Evolutionary conservation across 208 protist genomes (phyloP).

Genomic region (Trypanosoma lewisi): DNA sequence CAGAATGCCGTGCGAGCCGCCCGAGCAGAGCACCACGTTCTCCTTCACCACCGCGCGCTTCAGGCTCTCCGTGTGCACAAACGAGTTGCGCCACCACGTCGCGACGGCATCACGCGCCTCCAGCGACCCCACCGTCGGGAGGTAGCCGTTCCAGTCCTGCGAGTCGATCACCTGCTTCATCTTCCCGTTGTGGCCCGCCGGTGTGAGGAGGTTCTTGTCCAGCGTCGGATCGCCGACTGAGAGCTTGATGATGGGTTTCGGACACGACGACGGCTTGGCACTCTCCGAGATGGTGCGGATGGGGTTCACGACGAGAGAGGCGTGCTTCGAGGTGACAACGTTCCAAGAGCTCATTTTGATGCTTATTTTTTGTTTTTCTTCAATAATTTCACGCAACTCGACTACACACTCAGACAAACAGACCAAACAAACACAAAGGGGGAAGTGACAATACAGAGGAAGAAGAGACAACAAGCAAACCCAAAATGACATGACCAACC

Average conservation of each 20-base stretch:
- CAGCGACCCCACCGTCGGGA: constrained; percentile 30
- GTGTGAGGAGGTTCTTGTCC: constrained; percentile 61
- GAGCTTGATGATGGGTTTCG: constrained; percentile 49
- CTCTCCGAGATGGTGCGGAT: constrained; percentile 1
- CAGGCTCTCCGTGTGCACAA: constrained; percentile 20
- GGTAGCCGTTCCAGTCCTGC: constrained; percentile 58
- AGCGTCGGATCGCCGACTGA: constrained; percentile 69
- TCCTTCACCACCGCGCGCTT: constrained; percentile 17
- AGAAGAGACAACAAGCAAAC: too few species aligned
- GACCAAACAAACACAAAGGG: too few species aligned
- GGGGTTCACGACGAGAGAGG: constrained; percentile 7
- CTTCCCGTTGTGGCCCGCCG: constrained; percentile 29
- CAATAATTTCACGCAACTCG: too few species aligned
- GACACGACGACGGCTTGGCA: constrained; percentile 1
- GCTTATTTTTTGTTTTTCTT: too few species aligned
- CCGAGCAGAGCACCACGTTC: constrained; percentile 82
- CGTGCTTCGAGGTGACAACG: constrained; percentile 17
- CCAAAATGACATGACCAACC: too few species aligned
- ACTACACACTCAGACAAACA: too few species aligned
- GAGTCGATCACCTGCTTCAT: constrained; percentile 35
- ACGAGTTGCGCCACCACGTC: constrained; percentile 26
- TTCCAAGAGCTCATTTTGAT: constrained; percentile 6
- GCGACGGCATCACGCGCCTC: constrained; percentile 48
- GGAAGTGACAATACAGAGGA: too few species aligned
- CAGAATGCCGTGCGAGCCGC: constrained; percentile 89